Evolutionary conservation across 805 yeast species (phyloP).

Genomic region (Groenewaldozyma tartarivorans): DNA sequence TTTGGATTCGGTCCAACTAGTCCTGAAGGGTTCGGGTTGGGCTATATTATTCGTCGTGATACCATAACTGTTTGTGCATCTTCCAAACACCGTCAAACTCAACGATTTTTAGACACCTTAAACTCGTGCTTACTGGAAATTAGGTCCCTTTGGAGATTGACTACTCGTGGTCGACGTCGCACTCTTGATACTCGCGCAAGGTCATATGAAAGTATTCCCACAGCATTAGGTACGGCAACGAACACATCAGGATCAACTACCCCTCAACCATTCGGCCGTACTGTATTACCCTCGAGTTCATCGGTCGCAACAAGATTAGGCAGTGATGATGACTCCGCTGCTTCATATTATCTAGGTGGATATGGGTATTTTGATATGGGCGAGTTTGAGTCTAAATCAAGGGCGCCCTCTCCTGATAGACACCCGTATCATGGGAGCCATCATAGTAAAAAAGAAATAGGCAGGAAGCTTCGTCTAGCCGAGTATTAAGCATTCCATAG

Average conservation of each 20-base stretch:
- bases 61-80: constrained; percentile 73
- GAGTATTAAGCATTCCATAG: constrained; percentile 46
- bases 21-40: constrained; percentile 88
- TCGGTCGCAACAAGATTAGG: constrained; percentile 10
- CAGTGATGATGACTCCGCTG: constrained; percentile 19
- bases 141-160: constrained; percentile 32
- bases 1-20: constrained; percentile 91
- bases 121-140: constrained; percentile 52
- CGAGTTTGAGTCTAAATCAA: constrained; percentile 50
- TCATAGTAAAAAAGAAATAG: constrained; percentile 43
- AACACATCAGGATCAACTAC: constrained; percentile 3
- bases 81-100: constrained; percentile 82
- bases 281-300: constrained; percentile 8
- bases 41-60: constrained; percentile 76
- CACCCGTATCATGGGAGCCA: constrained; percentile 13
- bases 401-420: constrained; percentile 53
- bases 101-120: constrained; percentile 62
- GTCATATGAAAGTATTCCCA: constrained; percentile 13
- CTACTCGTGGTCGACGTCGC: constrained; percentile 6
- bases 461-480: constrained; percentile 52
- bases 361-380: constrained; percentile 80
- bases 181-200: constrained; percentile 15
- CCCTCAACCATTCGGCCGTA: constrained; percentile 13
- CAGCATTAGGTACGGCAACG: not conserved
- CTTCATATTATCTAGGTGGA: constrained; percentile 53